A percentile compares a stretch with the other conserved stretches of the same genome.
Evolutionary conservation across 805 yeast genomes (phyloP).

Genomic region (Cyberlindnera lachancei): DNA sequence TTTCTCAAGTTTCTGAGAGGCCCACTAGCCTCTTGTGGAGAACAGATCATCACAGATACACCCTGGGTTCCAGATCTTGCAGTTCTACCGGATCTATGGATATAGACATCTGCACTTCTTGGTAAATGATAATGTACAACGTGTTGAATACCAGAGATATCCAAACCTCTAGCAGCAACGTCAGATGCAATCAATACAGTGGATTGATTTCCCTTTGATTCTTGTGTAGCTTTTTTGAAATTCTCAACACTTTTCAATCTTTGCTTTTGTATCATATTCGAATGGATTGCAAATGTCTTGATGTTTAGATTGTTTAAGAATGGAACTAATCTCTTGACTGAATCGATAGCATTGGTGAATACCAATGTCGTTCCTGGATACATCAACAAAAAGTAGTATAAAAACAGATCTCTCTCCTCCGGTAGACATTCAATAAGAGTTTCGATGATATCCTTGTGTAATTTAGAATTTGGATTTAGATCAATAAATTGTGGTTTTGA

Average conservation of each 20-base stretch:
- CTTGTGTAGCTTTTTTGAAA: slow-evolving; percentile 45
- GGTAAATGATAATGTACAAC: slow-evolving; percentile 96
- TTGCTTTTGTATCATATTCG: slow-evolving; percentile 92
- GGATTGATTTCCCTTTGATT: slow-evolving; percentile 37
- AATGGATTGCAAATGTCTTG: slow-evolving; percentile 72
- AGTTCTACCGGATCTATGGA: slow-evolving; percentile 97
- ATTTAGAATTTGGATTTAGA: slow-evolving; percentile 77
- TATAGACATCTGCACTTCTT: slow-evolving; percentile 86
- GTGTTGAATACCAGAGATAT: slow-evolving; percentile 83
- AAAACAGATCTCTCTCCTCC: slow-evolving; percentile 79
- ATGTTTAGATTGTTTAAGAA: slow-evolving; percentile 62
- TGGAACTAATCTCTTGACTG: slow-evolving; percentile 81
- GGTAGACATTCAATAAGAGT: slow-evolving; percentile 89
- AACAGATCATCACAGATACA: slow-evolving; percentile 88
- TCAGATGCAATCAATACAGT: slow-evolving; percentile 87
- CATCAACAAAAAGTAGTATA: slow-evolving; percentile 78
- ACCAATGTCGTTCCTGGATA: slow-evolving; percentile 88
- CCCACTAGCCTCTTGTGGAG: slow-evolving; percentile 90
- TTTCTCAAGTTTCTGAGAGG: slow-evolving; percentile 72
- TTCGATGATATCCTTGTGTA: slow-evolving; percentile 71
- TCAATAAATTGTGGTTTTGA: slow-evolving; percentile 70
- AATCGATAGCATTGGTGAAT: slow-evolving; percentile 92
- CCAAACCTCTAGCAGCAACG: slow-evolving; percentile 97
- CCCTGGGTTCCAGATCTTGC: slow-evolving; percentile 93
- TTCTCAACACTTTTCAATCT: slow-evolving; percentile 80